Conservation (phyloP, 495 filamentous ascomycete genomes). For the Neurospora sublineolata region DNA sequence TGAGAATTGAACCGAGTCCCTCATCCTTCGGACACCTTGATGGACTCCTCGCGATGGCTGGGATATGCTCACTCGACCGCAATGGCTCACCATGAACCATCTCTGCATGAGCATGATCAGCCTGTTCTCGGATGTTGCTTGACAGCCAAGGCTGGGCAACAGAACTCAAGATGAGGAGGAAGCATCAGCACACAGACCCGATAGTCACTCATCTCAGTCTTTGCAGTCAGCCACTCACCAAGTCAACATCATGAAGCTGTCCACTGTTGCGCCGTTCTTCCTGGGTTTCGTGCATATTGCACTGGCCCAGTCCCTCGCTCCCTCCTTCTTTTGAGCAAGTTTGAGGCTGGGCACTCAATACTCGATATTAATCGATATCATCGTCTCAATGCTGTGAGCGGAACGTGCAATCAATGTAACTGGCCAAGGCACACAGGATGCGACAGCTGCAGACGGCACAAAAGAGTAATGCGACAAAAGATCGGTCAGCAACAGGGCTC, state of each 20-base stretch:
- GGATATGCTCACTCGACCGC: not conserved
- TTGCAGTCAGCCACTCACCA: not conserved
- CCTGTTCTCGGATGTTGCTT: not conserved
- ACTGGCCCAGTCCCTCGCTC: conserved; percentile 13
- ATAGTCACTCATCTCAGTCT: not conserved
- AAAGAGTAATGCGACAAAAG: not conserved
- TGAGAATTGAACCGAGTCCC: not conserved
- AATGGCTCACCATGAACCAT: not conserved
- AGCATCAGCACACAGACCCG: not conserved
- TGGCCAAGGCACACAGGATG: not conserved
- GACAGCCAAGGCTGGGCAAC: not conserved
- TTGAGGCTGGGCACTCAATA: not conserved
- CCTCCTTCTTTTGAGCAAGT: not conserved
- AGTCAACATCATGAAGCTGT: conserved; percentile 13
- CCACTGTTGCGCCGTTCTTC: conserved; percentile 6
- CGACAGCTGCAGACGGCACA: not conserved
- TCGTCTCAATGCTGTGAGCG: not conserved
- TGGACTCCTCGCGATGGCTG: not conserved
- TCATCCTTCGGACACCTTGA: not conserved
- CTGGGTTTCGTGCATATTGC: conserved; percentile 13
- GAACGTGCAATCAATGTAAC: not conserved
- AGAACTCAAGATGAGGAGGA: not conserved
- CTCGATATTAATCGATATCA: not conserved
- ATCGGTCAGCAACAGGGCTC: not conserved
- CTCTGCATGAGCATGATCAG: conserved; percentile 2